A percentile compares a stretch with the other conserved stretches of the same genome.
Evolutionary conservation across 257 asterid species (phyloP).

Genomic region (Penstemon barbatus): DNA sequence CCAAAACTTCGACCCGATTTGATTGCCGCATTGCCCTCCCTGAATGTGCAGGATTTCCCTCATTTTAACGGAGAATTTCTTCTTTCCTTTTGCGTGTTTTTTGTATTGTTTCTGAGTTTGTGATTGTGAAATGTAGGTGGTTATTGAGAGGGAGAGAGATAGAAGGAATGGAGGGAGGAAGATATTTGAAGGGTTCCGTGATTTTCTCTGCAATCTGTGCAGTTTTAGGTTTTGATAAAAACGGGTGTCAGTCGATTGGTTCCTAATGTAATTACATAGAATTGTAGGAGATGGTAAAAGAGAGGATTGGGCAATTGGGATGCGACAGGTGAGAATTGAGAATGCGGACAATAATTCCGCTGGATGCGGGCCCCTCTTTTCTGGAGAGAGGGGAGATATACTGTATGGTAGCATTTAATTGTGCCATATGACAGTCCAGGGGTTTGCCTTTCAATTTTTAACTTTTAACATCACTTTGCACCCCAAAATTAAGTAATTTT

Average conservation of each 20-base stretch:
- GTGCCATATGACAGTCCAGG: background rate
- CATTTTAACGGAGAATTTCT: slow-evolving; percentile 30
- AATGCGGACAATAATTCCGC: background rate
- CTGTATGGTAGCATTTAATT: background rate
- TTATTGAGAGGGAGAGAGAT: slow-evolving; percentile 21
- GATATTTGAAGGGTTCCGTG: slow-evolving; percentile 29
- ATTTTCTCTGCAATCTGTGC: slow-evolving; percentile 24
- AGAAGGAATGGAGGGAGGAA: slow-evolving; percentile 16
- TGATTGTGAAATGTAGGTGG: slow-evolving; percentile 21
- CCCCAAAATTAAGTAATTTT: too few species aligned
- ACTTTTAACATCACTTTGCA: too few species aligned
- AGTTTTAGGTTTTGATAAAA: background rate
- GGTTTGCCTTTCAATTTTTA: background rate
- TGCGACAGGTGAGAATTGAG: background rate
- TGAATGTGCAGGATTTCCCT: slow-evolving; percentile 68
- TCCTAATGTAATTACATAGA: slow-evolving; percentile 13
- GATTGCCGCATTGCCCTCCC: slow-evolving; percentile 75
- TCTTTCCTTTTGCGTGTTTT: background rate
- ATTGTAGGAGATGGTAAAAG: background rate
- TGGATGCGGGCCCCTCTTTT: slow-evolving; percentile 7
- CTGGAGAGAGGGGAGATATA: background rate
- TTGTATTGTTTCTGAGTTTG: background rate
- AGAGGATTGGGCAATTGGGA: background rate
- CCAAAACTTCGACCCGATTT: slow-evolving; percentile 71
- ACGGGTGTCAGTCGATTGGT: background rate